Evolutionary conservation across 129 eudicot species (phyloP).

Genomic region (Chrysanthemum seticuspe): DNA sequence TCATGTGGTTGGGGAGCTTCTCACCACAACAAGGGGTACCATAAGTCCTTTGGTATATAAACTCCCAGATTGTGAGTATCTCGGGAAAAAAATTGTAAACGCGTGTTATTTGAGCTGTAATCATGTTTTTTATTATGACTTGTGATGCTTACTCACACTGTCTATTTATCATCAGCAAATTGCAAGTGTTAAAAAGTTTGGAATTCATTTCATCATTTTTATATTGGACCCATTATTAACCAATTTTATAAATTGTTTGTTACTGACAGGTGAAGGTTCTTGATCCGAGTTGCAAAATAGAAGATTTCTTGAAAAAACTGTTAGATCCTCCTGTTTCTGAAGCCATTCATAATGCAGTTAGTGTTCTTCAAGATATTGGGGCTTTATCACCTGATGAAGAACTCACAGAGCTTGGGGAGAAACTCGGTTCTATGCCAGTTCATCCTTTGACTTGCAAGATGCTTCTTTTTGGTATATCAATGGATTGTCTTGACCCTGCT

Average conservation of each 20-base stretch:
- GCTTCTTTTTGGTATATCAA: slow-evolving; percentile 74
- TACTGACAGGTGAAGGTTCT: slow-evolving; percentile 73
- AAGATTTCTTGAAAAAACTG: slow-evolving; percentile 70
- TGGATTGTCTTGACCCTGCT: slow-evolving; percentile 97
- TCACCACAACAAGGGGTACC: too few relatives aligned
- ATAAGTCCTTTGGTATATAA: too few relatives aligned
- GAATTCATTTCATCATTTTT: background rate
- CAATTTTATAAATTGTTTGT: background rate
- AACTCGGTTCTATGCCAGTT: slow-evolving; percentile 82
- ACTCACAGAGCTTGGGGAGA: slow-evolving; percentile 86
- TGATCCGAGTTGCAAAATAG: slow-evolving; percentile 71
- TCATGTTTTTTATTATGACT: too few relatives aligned
- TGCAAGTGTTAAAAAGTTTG: too few relatives aligned
- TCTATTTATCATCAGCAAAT: too few relatives aligned
- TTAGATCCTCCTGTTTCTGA: slow-evolving; percentile 90
- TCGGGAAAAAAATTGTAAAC: too few relatives aligned
- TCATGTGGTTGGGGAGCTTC: too few relatives aligned
- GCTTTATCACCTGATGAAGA: slow-evolving; percentile 71
- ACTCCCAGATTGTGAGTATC: too few relatives aligned
- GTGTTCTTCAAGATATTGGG: slow-evolving; percentile 86
- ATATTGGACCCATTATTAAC: slow-evolving; percentile 9
- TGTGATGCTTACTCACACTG: too few relatives aligned
- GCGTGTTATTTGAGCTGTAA: too few relatives aligned
- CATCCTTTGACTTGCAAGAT: slow-evolving; percentile 97
- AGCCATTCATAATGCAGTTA: slow-evolving; percentile 75